Base-by-base conservation (phyloP, 768 basidiomycete genomes). In the Kwoniella sp. region DNA sequence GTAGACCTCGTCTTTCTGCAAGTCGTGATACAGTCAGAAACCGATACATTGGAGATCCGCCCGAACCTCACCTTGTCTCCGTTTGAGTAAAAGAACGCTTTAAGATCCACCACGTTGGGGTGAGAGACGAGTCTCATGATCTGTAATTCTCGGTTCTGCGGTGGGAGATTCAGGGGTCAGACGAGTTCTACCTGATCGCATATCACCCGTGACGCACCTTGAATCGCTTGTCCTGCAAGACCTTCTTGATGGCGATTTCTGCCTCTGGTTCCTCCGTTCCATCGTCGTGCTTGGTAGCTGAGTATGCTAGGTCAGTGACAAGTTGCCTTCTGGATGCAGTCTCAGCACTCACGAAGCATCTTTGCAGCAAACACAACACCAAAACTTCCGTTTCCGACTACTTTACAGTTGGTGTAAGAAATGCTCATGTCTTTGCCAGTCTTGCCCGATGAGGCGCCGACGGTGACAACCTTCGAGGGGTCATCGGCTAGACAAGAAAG, bases 161-260 rank as follows among this genome's bases (percentile, higher is more conserved):
- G 3, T 23, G 22, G 11, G 15, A 33, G n/a, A 51, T 25, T 10
- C n/a, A n/a, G n/a, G n/a, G n/a, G n/a, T n/a, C n/a, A n/a, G n/a
- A n/a, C n/a, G n/a, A n/a, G n/a, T n/a, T n/a, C n/a, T n/a, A n/a
- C n/a, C n/a, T n/a, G n/a, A n/a, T n/a, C n/a, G n/a, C n/a, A n/a
- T 9, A 46, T 25, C 19, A 32, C 23, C 14, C 17, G 28, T 22
- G n/a, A 77, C 81, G 59, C 57, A 92, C 93, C 89, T 99, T 99
- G 87, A 99, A 99, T 63, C 95, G 84, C 81, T 99, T 99, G 79
- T 99, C 95, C 80, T 99, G 95, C 57, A 99, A 77, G 44, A 99
- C 95, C 80, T 96, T 98, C 88, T 99, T 99, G 82, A 99, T 99
- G 43, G 95, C 95, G 70, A 99, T 95, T 63, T 96, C 90, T 53